phyloP scores from a whole-genome alignment of 2,329 filamentous ascomycete genomes.

The Dothideomycetidae sp. region DNA sequence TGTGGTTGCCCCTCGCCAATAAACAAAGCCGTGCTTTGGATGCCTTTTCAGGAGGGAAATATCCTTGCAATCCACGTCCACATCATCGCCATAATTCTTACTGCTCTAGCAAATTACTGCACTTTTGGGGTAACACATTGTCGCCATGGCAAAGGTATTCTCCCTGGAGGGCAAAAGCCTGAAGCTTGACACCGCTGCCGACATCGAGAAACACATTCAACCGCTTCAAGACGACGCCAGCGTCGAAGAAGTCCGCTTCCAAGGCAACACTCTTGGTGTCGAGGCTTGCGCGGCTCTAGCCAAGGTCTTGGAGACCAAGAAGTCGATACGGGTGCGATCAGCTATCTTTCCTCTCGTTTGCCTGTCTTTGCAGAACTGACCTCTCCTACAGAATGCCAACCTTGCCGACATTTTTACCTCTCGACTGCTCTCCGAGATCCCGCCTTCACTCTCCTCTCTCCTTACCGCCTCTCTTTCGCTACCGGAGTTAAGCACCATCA shows the following conservation, averaged over 20 bases:
- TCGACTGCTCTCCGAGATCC: conserved; percentile 84
- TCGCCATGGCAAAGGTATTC: conserved; percentile 57
- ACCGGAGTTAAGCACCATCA: conserved; percentile 75
- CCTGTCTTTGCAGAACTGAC: conserved; percentile 7
- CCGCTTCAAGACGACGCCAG: conserved; percentile 56
- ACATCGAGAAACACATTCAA: conserved; percentile 73
- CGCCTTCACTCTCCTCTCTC: conserved; percentile 70
- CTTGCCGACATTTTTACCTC: conserved; percentile 96
- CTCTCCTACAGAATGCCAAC: conserved; percentile 51
- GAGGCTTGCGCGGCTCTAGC: conserved; percentile 76
- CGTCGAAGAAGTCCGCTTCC: conserved; percentile 71
- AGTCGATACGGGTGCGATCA: conserved; percentile 52
- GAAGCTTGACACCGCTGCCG: conserved; percentile 78
- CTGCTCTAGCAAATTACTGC: no score
- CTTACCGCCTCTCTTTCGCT: conserved; percentile 78
- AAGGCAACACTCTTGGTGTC: conserved; percentile 86
- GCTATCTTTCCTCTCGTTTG: conserved; percentile 5
- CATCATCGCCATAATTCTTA: no score
- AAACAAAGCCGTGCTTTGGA: no score
- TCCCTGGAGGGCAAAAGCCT: conserved; percentile 83
- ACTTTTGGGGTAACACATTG: no score
- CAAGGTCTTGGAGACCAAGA: conserved; percentile 70
- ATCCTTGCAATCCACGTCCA: no score
- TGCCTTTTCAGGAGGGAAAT: no score
- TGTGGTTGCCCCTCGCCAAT: no score